Evolutionary conservation across 805 yeast species (phyloP), one percentile per base, ranked within the genome.

Genomic region (Sporopachydermia quercuum): DNA sequence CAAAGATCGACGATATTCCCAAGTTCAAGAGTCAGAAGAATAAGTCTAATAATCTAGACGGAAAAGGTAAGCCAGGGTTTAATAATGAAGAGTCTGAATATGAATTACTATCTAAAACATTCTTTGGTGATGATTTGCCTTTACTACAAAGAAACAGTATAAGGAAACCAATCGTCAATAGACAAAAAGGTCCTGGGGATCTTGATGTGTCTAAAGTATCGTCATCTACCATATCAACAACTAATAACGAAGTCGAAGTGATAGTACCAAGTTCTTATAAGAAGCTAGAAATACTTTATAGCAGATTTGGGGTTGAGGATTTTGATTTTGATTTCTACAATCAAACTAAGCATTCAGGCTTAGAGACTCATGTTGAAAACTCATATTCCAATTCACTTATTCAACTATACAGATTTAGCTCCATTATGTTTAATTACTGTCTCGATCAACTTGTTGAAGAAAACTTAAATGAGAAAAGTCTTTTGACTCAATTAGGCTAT

Each of bases 321-420:
- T 91, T 91, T 59, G 96, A 89, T 60, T 89, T 91, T 54, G 77
- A 72, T 40, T 79, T 76, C 49, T 89, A 80, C 62, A 89, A 89
- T 53, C 65, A 66, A 34, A 81, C 96, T 0, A 45, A 52, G 1
- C 78, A 65, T 41, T 74, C 96, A 2, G 96, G 97, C 0, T 63
- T 89, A n/a, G 97, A 91, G 55, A 78, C 86, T 5, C 91, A 86
- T 51, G 68, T 80, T 6, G 83, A 79, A 39, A 83, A 82, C 49
- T 70, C 91, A 0, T 77, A 76, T 50, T 73, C 80, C 43, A 91
- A 91, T 55, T 66, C 94, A 0, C 57, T 86, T 18, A 47, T 91
- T 4, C 96, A 91, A 54, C 53, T 89, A 5, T 83, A 79, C 57
- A 64, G 94, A 36, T 83, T 78, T 61, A 73, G 74, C 16, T 82